phyloP scores from a whole-genome alignment of 1,284 basidiomycete species.

The Vanrija pseudolonga region DNA sequence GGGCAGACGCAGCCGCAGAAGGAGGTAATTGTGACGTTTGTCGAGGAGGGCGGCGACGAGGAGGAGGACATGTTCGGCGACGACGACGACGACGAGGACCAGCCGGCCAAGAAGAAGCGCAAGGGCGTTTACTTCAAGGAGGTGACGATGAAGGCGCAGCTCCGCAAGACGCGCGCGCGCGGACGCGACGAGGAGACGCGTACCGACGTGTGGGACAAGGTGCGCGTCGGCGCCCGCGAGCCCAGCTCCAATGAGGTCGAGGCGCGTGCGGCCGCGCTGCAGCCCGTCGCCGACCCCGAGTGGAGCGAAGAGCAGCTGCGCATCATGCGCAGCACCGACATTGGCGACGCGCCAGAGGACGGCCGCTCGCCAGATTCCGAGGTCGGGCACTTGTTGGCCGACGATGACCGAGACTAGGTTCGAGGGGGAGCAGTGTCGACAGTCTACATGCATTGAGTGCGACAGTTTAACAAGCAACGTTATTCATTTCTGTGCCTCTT shows the following conservation, averaged over 20 bases:
- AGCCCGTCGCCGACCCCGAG: slow-evolving; percentile 26
- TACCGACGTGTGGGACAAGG: slow-evolving; percentile 34
- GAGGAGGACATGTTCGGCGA: slow-evolving; percentile 16
- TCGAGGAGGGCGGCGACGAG: slow-evolving; percentile 48
- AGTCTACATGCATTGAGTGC: no score
- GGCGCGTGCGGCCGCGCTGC: slow-evolving; percentile 4
- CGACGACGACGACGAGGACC: slow-evolving; percentile 7
- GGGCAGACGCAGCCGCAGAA: slow-evolving; percentile 49
- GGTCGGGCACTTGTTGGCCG: no score
- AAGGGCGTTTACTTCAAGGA: slow-evolving; percentile 82
- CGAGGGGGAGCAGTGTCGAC: neutral
- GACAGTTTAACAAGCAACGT: no score
- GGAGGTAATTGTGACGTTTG: slow-evolving; percentile 73
- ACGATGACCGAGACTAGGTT: no score
- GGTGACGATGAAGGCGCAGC: slow-evolving; percentile 75
- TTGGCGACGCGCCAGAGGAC: no score
- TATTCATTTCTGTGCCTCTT: no score
- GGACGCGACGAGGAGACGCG: slow-evolving; percentile 20
- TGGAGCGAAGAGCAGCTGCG: slow-evolving; percentile 31
- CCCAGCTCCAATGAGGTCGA: slow-evolving; percentile 23
- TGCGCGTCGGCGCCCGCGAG: slow-evolving; percentile 32
- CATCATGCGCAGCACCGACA: neutral
- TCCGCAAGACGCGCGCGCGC: slow-evolving; percentile 69
- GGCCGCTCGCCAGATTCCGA: no score
- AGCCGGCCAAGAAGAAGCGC: slow-evolving; percentile 39